Conservation (phyloP, 139 green algal species). For the Deuterostichococcus epilithicus region DNA sequence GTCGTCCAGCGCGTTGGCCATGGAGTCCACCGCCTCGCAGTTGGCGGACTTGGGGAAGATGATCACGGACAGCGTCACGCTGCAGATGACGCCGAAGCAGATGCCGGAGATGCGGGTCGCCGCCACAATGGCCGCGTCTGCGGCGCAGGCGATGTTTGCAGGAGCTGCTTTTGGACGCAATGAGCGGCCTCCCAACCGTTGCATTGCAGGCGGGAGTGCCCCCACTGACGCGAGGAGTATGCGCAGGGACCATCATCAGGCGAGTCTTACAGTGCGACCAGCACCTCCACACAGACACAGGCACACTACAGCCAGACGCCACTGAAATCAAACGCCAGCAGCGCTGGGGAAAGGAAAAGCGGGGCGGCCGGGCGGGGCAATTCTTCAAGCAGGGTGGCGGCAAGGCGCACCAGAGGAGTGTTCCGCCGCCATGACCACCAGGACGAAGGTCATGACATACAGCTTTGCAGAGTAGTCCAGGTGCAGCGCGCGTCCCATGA, state of each 20-base stretch:
- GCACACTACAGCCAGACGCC: no score
- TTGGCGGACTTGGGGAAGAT: slow-evolving; percentile 38
- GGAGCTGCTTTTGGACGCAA: no score
- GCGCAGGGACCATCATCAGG: no score
- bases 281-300: no score
- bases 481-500: slow-evolving; percentile 15
- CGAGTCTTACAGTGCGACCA: no score
- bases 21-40: slow-evolving; percentile 13
- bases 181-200: no score
- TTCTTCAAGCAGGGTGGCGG: not conserved
- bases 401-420: slow-evolving; percentile 7
- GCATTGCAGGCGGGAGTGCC: no score
- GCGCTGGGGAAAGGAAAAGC: not conserved
- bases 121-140: slow-evolving; percentile 30
- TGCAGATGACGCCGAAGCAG: slow-evolving; percentile 21
- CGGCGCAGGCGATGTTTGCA: not conserved
- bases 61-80: slow-evolving; percentile 22
- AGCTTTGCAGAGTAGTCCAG: slow-evolving; percentile 36
- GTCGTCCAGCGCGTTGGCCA: not conserved
- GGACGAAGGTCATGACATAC: slow-evolving; percentile 42
- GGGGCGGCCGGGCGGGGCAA: no score
- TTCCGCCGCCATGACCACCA: slow-evolving; percentile 31
- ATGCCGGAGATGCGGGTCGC: slow-evolving; percentile 34
- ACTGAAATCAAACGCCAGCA: no score
- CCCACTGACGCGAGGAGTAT: no score